These are phyloP conservation scores for Phlebiopsis flavidoalba DNA, from an alignment of 768 basidiomycete genomes.

Conservation along the genomic window DNA sequence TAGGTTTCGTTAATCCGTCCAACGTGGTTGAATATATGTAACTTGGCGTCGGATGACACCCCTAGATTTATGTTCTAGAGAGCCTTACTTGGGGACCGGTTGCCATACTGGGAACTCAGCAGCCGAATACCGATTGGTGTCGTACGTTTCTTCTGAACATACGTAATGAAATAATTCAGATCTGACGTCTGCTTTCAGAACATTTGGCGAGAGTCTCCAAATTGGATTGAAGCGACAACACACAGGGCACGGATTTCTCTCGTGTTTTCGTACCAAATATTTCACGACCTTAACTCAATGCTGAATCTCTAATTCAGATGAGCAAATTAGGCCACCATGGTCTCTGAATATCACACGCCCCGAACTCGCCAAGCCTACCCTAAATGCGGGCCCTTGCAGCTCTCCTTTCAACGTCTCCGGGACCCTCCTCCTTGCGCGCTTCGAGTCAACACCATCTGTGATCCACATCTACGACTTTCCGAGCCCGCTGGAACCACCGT, in stretches of 20 bases:
- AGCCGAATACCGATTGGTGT: conserved; percentile 49
- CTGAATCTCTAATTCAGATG: conserved; percentile 42
- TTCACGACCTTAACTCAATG: not conserved
- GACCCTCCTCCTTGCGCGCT: conserved; percentile 65
- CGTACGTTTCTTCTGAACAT: conserved; percentile 36
- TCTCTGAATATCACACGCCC: conserved; percentile 43
- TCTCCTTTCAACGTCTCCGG: conserved; percentile 84
- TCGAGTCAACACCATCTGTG: conserved; percentile 36
- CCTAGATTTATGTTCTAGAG: conserved; percentile 71
- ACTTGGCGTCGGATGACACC: not conserved
- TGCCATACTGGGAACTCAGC: conserved; percentile 55
- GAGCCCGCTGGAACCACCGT: conserved; percentile 34
- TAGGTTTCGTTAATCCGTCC: conserved; percentile 20
- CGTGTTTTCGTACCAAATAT: conserved; percentile 45
- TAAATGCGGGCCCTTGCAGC: conserved; percentile 62
- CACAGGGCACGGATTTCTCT: conserved; percentile 83
- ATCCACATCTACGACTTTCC: conserved; percentile 15
- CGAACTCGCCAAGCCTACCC: conserved; percentile 58
- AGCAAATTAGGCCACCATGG: conserved; percentile 54
- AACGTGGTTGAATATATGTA: not conserved
- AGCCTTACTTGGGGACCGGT: conserved; percentile 70
- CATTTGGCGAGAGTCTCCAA: conserved; percentile 81
- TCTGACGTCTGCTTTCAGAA: conserved; percentile 37
- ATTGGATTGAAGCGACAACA: conserved; percentile 82
- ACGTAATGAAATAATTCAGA: not conserved